Conservation (phyloP, 805 yeast genomes). For the Brettanomyces custersianus region DNA sequence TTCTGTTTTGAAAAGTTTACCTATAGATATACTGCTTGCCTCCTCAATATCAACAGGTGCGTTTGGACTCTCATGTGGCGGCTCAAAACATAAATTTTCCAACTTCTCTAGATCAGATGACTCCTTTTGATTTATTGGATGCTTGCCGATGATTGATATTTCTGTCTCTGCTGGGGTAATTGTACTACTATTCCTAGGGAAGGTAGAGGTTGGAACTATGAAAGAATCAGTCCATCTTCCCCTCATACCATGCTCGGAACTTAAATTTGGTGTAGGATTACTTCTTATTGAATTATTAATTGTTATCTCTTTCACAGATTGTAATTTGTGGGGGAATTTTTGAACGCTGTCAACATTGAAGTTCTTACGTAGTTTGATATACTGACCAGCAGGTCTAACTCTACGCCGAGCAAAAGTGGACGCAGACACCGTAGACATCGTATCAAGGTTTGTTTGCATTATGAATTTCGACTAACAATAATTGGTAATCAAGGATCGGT, state of each 20-base stretch:
- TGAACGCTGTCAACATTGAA: background rate
- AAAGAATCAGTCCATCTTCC: background rate
- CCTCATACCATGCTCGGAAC: no score
- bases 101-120: background rate
- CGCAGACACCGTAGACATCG: background rate
- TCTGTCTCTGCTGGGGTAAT: background rate
- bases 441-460: background rate
- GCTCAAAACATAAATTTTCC: constrained; percentile 2
- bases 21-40: background rate
- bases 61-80: constrained; percentile 1
- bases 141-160: no score
- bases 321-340: no score
- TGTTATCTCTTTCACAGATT: background rate
- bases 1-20: background rate
- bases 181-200: no score
- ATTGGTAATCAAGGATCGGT: no score
- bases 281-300: background rate
- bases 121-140: background rate
- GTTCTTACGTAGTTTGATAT: background rate
- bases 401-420: background rate
- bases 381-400: constrained; percentile 1
- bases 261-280: background rate
- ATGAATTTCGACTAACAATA: no score
- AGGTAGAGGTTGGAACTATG: background rate
- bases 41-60: background rate